These are phyloP conservation scores for Austropuccinia psidii DNA, from an alignment of 1,284 basidiomycete genomes.

Conservation along the genomic window DNA sequence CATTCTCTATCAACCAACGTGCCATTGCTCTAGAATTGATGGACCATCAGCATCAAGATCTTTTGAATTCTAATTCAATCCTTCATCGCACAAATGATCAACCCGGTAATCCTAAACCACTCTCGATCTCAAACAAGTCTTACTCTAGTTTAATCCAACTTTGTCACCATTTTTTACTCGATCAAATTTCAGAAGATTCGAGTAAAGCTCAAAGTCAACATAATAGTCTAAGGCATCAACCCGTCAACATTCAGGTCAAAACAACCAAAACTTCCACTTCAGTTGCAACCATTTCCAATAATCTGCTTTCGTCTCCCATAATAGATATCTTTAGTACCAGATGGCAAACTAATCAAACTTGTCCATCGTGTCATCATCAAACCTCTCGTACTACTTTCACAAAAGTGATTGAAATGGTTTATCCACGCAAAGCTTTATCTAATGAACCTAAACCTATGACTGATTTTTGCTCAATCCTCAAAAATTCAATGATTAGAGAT, in stretches of 20 bases:
- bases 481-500: conserved; percentile 69
- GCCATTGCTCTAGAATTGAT: conserved; percentile 79
- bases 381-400: conserved; percentile 68
- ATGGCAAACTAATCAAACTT: conserved; percentile 54
- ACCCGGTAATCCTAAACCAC: not conserved
- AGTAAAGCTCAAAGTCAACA: conserved; percentile 40
- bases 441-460: conserved; percentile 54
- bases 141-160: conserved; percentile 85
- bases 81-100: not conserved
- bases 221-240: conserved; percentile 46
- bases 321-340: conserved; percentile 49
- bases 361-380: conserved; percentile 69
- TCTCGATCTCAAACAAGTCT: conserved; percentile 55
- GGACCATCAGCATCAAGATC: conserved; percentile 62
- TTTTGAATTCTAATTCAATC: conserved; percentile 17
- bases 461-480: conserved; percentile 66
- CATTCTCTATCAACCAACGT: conserved; percentile 68
- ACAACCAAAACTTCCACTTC: conserved; percentile 41
- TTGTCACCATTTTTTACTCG: conserved; percentile 88
- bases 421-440: conserved; percentile 62
- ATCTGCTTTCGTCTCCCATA: conserved; percentile 2
- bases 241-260: conserved; percentile 27
- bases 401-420: conserved; percentile 79
- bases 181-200: conserved; percentile 62
- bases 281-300: conserved; percentile 33